Base-by-base conservation (phyloP, 345 rosid species). In the Erucastrum elatum region DNA sequence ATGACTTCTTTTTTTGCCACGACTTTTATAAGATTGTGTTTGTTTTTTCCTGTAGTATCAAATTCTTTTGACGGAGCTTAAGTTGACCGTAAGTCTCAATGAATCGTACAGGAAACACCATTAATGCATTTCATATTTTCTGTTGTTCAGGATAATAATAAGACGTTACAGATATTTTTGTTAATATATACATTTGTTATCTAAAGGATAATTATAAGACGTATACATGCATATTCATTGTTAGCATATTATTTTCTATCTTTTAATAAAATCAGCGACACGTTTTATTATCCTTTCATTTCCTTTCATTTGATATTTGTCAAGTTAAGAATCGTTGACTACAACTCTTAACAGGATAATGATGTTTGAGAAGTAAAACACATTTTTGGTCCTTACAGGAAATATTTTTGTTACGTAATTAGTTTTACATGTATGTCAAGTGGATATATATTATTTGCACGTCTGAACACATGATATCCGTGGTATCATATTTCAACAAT, bases 331-430 rank as follows among this genome's bases (percentile, higher is more conserved):
- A 34, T 67, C 56, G 58, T 61, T 49, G 78, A 79, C 78, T 72
- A 62, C 41, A 31, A 31, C n/a, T 61, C 58, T 17, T 67, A 67
- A 61, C 9, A 79, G 8, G 78, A 79, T 73, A 73, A 79, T 34
- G 64, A 16, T 49, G 60, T 34, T 79, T 79, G 82, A 79, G 68
- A 74, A 67, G 16, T 61, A 74, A 64, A 72, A 59, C 3, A 33
- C 27, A 65, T 64, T 72, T 72, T 66, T 66, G 64, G 70, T 51
- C 58, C 56, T 66, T 71, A 16, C 63, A 44, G 1, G 64, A 72
- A 46, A 11, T 41, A 21, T 29, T 46, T 69, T 72, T 67, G 69
- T 79, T 67, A 68, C 82, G 82, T 72, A 34, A 49, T 15, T 61
- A 73, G 68, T 29, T 74, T 60, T 51, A 66, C 64, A 0, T 72